Percentiles rank a stretch among this genome's conserved stretches.
These are phyloP conservation scores for Jamesozyma spencerorum DNA, from an alignment of 805 yeast genomes.

Conservation along the genomic window DNA sequence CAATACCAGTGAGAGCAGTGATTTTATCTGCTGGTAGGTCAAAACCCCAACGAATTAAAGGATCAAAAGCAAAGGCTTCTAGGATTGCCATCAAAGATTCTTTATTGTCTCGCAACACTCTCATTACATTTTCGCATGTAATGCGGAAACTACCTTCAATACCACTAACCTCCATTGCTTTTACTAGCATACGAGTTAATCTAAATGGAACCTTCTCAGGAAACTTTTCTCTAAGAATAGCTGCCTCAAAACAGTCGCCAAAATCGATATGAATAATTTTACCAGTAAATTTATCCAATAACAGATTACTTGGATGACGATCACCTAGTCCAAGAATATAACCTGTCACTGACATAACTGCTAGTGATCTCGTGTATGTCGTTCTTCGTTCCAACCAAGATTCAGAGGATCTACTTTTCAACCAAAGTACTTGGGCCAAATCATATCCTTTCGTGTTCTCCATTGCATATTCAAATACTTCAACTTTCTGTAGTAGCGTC, in stretches of 20 bases:
- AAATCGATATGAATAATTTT: constrained; percentile 95
- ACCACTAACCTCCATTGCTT: constrained; percentile 98
- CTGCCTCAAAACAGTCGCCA: constrained; percentile 99
- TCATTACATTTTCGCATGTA: constrained; percentile 95
- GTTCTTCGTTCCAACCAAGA: constrained; percentile 97
- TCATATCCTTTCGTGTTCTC: constrained; percentile 96
- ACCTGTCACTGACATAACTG: constrained; percentile 99
- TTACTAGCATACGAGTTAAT: constrained; percentile 90
- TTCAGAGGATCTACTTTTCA: constrained; percentile 90
- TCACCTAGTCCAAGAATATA: constrained; percentile 95
- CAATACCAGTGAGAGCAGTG: constrained; percentile 63
- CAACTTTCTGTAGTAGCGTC: constrained; percentile 85
- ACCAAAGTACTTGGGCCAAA: constrained; percentile 89
- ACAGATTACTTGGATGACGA: constrained; percentile 92
- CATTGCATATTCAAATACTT: constrained; percentile 90
- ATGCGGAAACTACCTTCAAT: constrained; percentile 95
- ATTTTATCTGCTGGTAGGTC: constrained; percentile 79
- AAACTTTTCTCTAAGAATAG: constrained; percentile 88
- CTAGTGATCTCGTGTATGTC: constrained; percentile 88
- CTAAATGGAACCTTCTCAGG: constrained; percentile 98
- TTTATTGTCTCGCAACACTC: constrained; percentile 83
- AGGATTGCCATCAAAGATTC: constrained; percentile 96
- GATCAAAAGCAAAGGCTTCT: constrained; percentile 98
- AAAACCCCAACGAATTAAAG: constrained; percentile 97
- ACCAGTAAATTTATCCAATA: constrained; percentile 91